phyloP scores from a whole-genome alignment of 2,329 filamentous ascomycete genomes.

The Sporothrix euskadiensis region DNA sequence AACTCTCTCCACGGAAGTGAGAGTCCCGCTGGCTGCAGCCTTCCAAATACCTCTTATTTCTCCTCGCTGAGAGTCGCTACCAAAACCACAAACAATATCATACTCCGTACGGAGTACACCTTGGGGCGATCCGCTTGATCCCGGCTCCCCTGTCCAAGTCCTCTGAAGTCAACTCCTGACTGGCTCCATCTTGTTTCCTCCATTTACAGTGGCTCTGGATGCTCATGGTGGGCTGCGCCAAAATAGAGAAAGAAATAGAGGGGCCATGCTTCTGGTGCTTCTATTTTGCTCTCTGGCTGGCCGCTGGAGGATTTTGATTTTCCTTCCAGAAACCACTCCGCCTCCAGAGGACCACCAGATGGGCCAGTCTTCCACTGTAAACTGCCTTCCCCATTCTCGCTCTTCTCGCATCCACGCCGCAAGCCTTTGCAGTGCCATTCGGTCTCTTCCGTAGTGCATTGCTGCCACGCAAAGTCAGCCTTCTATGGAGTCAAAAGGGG shows the following conservation, averaged over 20 bases:
- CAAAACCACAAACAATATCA: background rate
- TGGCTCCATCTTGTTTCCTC: slow-evolving; percentile 1
- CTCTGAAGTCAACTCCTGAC: background rate
- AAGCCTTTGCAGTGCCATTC: slow-evolving; percentile 3
- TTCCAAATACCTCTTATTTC: background rate
- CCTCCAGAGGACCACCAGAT: background rate
- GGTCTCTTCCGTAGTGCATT: background rate
- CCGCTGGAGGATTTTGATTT: slow-evolving; percentile 3
- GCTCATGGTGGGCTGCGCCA: background rate
- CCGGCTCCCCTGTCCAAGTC: background rate
- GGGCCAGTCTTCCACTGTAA: background rate
- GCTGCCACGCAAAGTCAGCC: background rate
- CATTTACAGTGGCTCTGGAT: background rate
- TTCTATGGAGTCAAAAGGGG: slow-evolving; percentile 1
- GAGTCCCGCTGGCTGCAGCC: background rate
- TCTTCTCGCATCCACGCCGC: background rate
- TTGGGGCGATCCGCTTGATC: slow-evolving; percentile 16
- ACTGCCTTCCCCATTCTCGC: slow-evolving; percentile 3
- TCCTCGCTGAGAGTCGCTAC: background rate
- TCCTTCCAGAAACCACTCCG: slow-evolving; percentile 17
- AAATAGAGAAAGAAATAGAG: background rate
- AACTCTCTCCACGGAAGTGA: background rate
- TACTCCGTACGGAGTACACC: background rate
- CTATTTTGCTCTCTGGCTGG: slow-evolving; percentile 13
- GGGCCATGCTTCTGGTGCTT: background rate